Base-by-base conservation (phyloP, 2,329 filamentous ascomycete genomes). In the Exophiala sp. region DNA sequence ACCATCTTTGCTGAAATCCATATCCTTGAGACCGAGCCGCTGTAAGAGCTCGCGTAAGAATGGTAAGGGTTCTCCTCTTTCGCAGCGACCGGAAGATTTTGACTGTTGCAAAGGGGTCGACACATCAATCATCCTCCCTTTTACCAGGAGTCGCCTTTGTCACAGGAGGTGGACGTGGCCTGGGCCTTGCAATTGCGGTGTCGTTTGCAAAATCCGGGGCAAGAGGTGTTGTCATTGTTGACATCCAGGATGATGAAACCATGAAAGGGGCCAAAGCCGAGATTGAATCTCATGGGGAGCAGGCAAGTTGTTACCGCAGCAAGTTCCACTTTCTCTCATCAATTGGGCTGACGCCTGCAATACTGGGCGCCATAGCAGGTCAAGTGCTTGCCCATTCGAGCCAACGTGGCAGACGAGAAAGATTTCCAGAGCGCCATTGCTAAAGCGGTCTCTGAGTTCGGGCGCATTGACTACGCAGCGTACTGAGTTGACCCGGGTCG, bases 391-490 rank as follows among this genome's bases (percentile, higher is more conserved):
- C 48, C 44, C n/a, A 55, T 57, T 32, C 56, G 50, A 5, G 54
- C 51, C n/a, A 52, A 58, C 35, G 56, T 58, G 13, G 53, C 55
- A 24, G 46, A 45, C 21, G 56, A 55, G 43, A 45, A 30, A 5
- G 56, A 58, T 10, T 48, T 57, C 10, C 51, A 57, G 29, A 39
- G 45, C 13, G 56, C 56, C 1, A 43, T 58, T 14, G 46, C 40
- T 10, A 37, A 53, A 46, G 48, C 48, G 3, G 53, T 58, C n/a
- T 45, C 49, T 8, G 53, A 58, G 24, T 58, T 58, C 19, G 56
- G 56, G 8, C 43, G 90, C 39, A 71, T 91, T 1, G 90, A 96
- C 66, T 76, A 95, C 64, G 87, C 95, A 63, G 95, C 95, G 81
- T 55, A 14, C n/a, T n/a, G n/a, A n/a, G n/a, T n/a, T n/a, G n/a